These are phyloP conservation scores for Glycine soja DNA, from an alignment of 306 rosid genomes.

Conservation along the genomic window DNA sequence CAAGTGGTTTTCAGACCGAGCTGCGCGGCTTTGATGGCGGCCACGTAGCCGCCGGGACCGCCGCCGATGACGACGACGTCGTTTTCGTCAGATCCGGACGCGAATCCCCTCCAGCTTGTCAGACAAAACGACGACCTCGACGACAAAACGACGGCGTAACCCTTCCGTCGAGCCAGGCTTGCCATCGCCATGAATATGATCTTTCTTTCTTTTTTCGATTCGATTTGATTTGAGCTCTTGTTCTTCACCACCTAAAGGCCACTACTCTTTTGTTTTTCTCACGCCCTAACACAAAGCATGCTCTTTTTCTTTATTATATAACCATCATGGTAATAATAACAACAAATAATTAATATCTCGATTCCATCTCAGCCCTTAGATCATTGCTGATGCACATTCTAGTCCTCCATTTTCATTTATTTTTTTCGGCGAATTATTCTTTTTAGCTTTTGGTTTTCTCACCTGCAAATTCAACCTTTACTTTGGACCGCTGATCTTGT, in stretches of 20 bases:
- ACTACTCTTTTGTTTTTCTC: background rate
- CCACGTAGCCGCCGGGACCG: conserved; percentile 98
- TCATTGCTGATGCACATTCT: background rate
- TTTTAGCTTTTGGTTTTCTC: background rate
- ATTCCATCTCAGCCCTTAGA: conserved; percentile 22
- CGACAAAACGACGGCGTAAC: conserved; percentile 55
- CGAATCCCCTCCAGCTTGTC: conserved; percentile 60
- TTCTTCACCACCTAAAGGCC: too few relatives aligned
- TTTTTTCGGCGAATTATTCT: background rate
- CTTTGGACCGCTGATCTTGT: conserved; percentile 44
- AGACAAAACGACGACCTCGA: conserved; percentile 56
- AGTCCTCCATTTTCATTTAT: background rate
- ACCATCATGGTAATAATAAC: background rate
- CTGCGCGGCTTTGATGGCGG: conserved; percentile 98
- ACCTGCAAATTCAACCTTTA: background rate
- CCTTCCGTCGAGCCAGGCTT: conserved; percentile 85
- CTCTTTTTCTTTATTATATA: conserved; percentile 1
- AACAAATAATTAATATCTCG: background rate
- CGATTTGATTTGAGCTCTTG: background rate
- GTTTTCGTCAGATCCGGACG: conserved; percentile 91
- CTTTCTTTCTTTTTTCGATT: background rate
- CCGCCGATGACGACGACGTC: conserved; percentile 98
- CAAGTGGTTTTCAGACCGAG: conserved; percentile 96
- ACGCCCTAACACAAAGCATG: conserved; percentile 11
- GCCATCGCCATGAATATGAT: conserved; percentile 69